A percentile compares a stretch with the other conserved stretches of the same genome.
phyloP scores from a whole-genome alignment of 2,329 filamentous ascomycete species.

The Diaporthe aspalathi region DNA sequence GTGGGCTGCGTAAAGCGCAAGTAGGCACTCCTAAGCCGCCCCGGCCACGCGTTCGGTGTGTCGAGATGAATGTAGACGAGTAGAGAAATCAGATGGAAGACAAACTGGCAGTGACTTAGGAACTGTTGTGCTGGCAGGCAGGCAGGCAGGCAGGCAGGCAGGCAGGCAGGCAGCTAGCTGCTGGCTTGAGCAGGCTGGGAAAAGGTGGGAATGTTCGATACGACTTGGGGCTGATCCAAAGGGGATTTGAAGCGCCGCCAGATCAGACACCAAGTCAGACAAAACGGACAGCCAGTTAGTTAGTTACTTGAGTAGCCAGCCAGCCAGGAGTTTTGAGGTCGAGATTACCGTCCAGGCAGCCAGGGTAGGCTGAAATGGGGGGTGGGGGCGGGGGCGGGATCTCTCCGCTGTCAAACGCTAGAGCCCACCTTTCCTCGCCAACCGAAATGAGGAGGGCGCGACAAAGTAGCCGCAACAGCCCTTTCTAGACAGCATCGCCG shows the following conservation, averaged over 20 bases:
- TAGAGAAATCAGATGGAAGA: conserved; percentile 28
- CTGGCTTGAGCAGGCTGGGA: not conserved
- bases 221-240: not conserved
- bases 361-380: conserved; percentile 29
- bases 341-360: conserved; percentile 28
- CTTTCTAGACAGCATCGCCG: conserved; percentile 35
- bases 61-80: conserved; percentile 26
- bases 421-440: conserved; percentile 4
- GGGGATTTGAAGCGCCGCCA: not conserved
- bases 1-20: conserved; percentile 1
- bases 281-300: not conserved
- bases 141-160: not conserved
- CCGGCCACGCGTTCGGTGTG: conserved; percentile 28
- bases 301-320: not conserved
- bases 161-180: not conserved
- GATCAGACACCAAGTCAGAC: not conserved
- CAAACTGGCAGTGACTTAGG: not conserved
- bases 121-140: not conserved
- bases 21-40: conserved; percentile 3
- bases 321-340: conserved; percentile 1
- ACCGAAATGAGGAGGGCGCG: conserved; percentile 32
- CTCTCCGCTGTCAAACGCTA: conserved; percentile 40
- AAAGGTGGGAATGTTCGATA: not conserved
- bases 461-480: conserved; percentile 30
- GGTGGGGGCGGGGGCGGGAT: conserved; percentile 33